These are phyloP conservation scores for Aureobasidium sp. DNA, from an alignment of 2,329 filamentous ascomycete species.

Conservation along the genomic window DNA sequence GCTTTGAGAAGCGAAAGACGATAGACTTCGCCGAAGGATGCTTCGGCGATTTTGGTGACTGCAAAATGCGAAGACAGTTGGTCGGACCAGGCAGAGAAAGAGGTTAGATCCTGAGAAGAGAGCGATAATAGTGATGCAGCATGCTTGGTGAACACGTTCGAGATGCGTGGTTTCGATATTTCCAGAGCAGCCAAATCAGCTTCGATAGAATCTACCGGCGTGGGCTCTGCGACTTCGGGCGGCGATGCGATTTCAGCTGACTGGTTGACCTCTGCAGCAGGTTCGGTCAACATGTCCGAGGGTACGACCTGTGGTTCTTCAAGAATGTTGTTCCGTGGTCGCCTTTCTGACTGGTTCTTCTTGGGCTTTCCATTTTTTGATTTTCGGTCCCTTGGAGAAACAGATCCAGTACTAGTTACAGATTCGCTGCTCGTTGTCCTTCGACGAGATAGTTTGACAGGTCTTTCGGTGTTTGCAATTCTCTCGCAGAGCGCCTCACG, in stretches of 20 bases:
- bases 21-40: conserved; percentile 60
- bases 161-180: conserved; percentile 2
- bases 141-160: conserved; percentile 20
- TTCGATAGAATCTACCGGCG: not conserved
- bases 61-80: conserved; percentile 38
- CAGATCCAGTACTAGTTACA: not conserved
- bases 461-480: conserved; percentile 2
- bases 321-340: not conserved
- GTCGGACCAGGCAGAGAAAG: conserved; percentile 37
- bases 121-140: conserved; percentile 24
- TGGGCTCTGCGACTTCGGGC: not conserved
- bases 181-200: not conserved
- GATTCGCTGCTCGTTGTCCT: conserved; percentile 4
- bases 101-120: conserved; percentile 27
- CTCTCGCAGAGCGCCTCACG: conserved; percentile 2
- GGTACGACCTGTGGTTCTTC: not conserved
- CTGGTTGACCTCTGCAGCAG: not conserved
- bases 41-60: conserved; percentile 57
- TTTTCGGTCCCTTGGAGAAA: conserved; percentile 1
- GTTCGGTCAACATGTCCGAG: not conserved
- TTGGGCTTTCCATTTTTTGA: conserved; percentile 6
- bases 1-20: conserved; percentile 39
- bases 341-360: not conserved
- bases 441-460: not conserved
- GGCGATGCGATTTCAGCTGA: not conserved